Conservation (phyloP, 495 filamentous ascomycete genomes). For the Podospora fimiseda region DNA sequence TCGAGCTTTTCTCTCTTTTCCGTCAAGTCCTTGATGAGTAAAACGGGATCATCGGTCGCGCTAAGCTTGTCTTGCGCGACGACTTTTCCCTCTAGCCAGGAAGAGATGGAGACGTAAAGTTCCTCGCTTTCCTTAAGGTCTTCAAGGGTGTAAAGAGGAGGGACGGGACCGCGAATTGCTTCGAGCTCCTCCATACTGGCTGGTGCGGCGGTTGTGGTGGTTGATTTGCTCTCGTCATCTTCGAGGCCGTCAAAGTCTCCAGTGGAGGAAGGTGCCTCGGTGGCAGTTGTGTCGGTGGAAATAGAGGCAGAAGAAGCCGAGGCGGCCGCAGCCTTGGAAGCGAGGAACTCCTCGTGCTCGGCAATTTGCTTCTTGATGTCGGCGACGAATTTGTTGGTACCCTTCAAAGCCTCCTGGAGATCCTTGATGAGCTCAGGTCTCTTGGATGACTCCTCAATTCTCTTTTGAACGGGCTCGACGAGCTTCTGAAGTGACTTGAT, state of each 20-base stretch:
- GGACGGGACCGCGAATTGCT: slow-evolving; percentile 37
- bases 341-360: slow-evolving; percentile 42
- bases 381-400: slow-evolving; percentile 44
- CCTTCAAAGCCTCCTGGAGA: slow-evolving; percentile 55
- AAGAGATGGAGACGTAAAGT: slow-evolving; percentile 37
- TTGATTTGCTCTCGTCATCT: slow-evolving; percentile 38
- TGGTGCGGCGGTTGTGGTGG: slow-evolving; percentile 33
- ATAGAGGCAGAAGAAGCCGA: slow-evolving; percentile 34
- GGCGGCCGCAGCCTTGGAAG: slow-evolving; percentile 36
- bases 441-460: slow-evolving; percentile 59
- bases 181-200: slow-evolving; percentile 32
- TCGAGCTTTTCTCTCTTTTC: slow-evolving; percentile 56
- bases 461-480: slow-evolving; percentile 59
- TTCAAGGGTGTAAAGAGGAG: slow-evolving; percentile 51
- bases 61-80: slow-evolving; percentile 60
- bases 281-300: slow-evolving; percentile 25
- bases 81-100: slow-evolving; percentile 68
- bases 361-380: slow-evolving; percentile 46
- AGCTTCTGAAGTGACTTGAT: slow-evolving; percentile 67
- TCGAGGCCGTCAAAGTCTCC: slow-evolving; percentile 60
- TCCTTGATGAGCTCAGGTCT: slow-evolving; percentile 59
- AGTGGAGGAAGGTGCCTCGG: slow-evolving; percentile 32
- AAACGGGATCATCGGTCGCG: slow-evolving; percentile 61
- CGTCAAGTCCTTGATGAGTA: slow-evolving; percentile 60
- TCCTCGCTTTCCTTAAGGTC: slow-evolving; percentile 55